A percentile compares a stretch with the other conserved stretches of the same genome.
phyloP scores from a whole-genome alignment of 2,329 filamentous ascomycete species.

The Thielaviopsis ethacetica region DNA sequence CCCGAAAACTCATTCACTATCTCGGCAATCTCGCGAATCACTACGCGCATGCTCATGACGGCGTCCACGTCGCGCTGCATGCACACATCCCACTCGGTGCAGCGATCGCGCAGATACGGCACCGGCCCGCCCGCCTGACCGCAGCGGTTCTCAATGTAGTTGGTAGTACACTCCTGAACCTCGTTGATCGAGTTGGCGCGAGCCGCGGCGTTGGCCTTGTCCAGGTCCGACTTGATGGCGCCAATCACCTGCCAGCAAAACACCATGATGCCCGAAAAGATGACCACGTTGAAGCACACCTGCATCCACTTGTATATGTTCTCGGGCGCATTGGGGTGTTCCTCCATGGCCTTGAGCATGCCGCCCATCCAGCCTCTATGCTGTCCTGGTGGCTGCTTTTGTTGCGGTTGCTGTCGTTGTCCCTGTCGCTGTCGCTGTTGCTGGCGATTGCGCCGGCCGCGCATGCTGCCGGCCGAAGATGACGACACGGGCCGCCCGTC shows the following conservation, averaged over 20 bases:
- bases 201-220: slow-evolving; percentile 51
- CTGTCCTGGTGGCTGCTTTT: slow-evolving; percentile 13
- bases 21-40: slow-evolving; percentile 73
- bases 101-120: slow-evolving; percentile 58
- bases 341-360: slow-evolving; percentile 35
- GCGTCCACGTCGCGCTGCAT: slow-evolving; percentile 70
- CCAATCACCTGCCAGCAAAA: slow-evolving; percentile 52
- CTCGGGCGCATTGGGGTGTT: slow-evolving; percentile 41
- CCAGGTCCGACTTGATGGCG: slow-evolving; percentile 59
- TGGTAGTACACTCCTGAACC: slow-evolving; percentile 54
- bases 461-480: slow-evolving; percentile 3
- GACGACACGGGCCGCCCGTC: slow-evolving; percentile 12
- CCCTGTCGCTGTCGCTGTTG: slow-evolving; percentile 16
- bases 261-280: slow-evolving; percentile 41
- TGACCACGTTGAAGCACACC: slow-evolving; percentile 45
- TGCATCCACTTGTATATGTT: slow-evolving; percentile 44
- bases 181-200: slow-evolving; percentile 53
- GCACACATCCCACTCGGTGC: slow-evolving; percentile 69
- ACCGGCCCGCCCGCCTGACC: slow-evolving; percentile 33
- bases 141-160: slow-evolving; percentile 67
- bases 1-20: slow-evolving; percentile 92
- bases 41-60: slow-evolving; percentile 64
- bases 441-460: slow-evolving; percentile 14
- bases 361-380: slow-evolving; percentile 22
- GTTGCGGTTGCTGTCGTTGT: slow-evolving; percentile 13